Evolutionary conservation across 768 basidiomycete species (phyloP).

Genomic region (Boletus vinaceobasis): DNA sequence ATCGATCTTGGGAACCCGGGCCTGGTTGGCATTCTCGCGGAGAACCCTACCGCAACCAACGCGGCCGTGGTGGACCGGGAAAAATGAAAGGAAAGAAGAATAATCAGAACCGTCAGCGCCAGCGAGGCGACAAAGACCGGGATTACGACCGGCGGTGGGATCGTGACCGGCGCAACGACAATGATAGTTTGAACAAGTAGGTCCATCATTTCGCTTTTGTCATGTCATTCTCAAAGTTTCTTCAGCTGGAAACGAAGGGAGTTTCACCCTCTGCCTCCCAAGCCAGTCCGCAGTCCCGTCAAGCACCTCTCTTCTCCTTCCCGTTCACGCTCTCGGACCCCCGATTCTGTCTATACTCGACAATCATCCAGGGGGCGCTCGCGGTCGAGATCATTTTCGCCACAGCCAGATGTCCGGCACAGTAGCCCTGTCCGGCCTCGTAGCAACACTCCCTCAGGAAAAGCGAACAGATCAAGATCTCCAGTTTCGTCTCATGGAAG

Average conservation of each 20-base stretch:
- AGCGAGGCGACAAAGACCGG: conserved; percentile 27
- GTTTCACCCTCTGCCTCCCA: conserved; percentile 39
- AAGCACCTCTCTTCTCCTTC: conserved; percentile 46
- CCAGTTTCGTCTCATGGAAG: conserved; percentile 44
- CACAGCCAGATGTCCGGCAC: conserved; percentile 53
- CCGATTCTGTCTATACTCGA: conserved; percentile 62
- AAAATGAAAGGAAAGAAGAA: conserved; percentile 38
- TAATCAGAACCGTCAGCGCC: conserved; percentile 32
- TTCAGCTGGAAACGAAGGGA: conserved; percentile 69
- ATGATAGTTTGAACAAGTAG: conserved; percentile 74
- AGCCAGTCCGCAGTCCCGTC: conserved; percentile 32
- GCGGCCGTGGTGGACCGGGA: conserved; percentile 36
- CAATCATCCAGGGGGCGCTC: conserved; percentile 66
- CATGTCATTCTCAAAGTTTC: conserved; percentile 5
- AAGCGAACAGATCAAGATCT: conserved; percentile 37
- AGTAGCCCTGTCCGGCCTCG: conserved; percentile 45
- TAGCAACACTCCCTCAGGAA: conserved; percentile 50
- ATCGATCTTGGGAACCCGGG: conserved; percentile 72
- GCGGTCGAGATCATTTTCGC: conserved; percentile 57
- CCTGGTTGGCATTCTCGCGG: conserved; percentile 58
- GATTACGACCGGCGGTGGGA: conserved; percentile 30
- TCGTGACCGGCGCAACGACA: conserved; percentile 50
- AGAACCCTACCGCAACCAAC: conserved; percentile 37
- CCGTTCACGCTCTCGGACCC: conserved; percentile 51
- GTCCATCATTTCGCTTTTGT: conserved; percentile 24